Evolutionary conservation across 352 stramenopile species (phyloP).

Genomic region (Phytophthora capsici): DNA sequence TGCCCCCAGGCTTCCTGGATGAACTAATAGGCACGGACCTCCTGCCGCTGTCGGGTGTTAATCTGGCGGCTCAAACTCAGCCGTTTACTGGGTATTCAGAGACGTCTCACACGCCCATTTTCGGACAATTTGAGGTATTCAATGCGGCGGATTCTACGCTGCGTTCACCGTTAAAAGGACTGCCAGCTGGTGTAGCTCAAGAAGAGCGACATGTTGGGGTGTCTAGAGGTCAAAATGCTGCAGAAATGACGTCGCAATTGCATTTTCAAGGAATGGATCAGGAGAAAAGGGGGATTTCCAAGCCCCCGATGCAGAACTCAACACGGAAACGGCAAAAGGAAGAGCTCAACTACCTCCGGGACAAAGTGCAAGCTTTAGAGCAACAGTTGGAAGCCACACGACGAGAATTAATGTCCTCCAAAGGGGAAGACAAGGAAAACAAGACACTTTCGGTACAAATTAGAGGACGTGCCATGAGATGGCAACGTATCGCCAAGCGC

Average conservation of each 20-base stretch:
- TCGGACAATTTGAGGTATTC: conserved; percentile 5
- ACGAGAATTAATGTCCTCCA: conserved; percentile 15
- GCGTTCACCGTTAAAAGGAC: background rate
- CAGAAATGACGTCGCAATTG: conserved; percentile 6
- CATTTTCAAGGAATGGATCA: background rate
- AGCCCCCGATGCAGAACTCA: conserved; percentile 54
- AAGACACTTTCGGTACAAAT: background rate
- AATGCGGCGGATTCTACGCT: background rate
- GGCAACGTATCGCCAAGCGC: conserved; percentile 44
- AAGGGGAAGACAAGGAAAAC: conserved; percentile 15
- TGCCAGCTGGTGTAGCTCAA: background rate
- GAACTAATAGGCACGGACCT: conserved; percentile 30
- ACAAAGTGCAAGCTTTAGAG: conserved; percentile 53
- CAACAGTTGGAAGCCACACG: conserved; percentile 33
- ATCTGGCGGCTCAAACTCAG: too few relatives aligned
- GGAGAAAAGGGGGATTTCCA: conserved; percentile 1
- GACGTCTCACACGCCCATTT: conserved; percentile 3
- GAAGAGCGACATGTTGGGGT: background rate
- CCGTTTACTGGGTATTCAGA: conserved; percentile 4
- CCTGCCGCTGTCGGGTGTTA: background rate
- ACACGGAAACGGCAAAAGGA: conserved; percentile 60
- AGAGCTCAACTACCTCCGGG: conserved; percentile 58
- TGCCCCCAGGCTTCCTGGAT: conserved; percentile 41
- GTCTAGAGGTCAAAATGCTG: background rate
- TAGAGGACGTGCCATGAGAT: conserved; percentile 22